Evolutionary conservation across 192 early-diverging fungal species (phyloP), one percentile per base, ranked within the genome.

Genomic region (Thamnidium elegans): DNA sequence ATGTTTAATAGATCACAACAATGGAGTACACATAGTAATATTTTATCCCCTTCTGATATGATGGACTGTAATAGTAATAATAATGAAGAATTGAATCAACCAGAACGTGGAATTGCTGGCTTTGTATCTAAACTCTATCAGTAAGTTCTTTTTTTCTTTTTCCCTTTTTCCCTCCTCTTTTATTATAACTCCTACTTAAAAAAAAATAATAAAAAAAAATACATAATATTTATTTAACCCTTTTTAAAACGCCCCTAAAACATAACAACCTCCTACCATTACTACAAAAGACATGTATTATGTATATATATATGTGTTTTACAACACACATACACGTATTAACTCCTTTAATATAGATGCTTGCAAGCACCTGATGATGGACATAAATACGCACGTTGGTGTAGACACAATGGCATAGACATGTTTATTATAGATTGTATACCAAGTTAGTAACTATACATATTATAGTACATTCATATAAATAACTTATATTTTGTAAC

Each of bases 351-450:
- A 21, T 47, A 17, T 48, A 73, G 71, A 42, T 63, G 66, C 48
- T 48, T 73, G 11, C 62, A 73, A 60, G 71, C 66, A 46, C 66
- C 71, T 20, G 71, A 73, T n/a, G 50, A 73, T 60, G 71, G 66
- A 20, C 55, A 73, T 5, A 73, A 75, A 55, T 71, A 75, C 46
- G 68, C 65, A 34, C 63, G 68, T 23, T 75, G 74, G 74, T 69
- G 67, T 39, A 68, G 51, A 45, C 59, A 70, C 39, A 62, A 71
- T 45, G 65, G 68, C 7, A 70, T 64, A 52, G 65, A 75, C 55
- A 75, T 75, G 74, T 75, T 75, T 63, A 70, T 71, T 62, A 75
- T 75, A 30, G 74, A 75, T 23, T 71, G 69, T 52, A 75, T 75
- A 62, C 68, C 68, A 36, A 71, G 74, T 75, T 71, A 70, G 21